Conservation (phyloP, 441 rosid species). For the Francoa sonchifolia region DNA sequence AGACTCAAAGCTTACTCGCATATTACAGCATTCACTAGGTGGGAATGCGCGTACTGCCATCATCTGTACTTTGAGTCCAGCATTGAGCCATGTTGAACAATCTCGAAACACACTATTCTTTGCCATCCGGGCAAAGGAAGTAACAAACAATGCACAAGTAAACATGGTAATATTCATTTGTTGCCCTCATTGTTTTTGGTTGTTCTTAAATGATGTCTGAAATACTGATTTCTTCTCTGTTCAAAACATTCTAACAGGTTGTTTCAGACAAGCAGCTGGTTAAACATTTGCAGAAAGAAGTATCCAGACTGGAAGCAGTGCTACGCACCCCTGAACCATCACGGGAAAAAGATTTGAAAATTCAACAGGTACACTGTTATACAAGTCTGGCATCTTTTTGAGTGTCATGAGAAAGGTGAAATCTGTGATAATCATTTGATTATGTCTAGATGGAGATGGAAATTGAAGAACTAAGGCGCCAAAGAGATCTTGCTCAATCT, state of each 20-base stretch:
- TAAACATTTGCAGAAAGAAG: constrained; percentile 96
- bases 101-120: constrained; percentile 90
- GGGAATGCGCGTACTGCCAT: constrained; percentile 99
- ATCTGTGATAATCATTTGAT: constrained; percentile 4
- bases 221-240: constrained; percentile 5
- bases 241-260: constrained; percentile 31
- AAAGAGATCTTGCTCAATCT: constrained; percentile 73
- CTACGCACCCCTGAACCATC: constrained; percentile 88
- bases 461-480: constrained; percentile 71
- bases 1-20: constrained; percentile 96
- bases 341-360: constrained; percentile 68
- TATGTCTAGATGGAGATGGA: constrained; percentile 70
- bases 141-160: constrained; percentile 92
- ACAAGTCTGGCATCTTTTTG: background rate
- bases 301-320: constrained; percentile 90
- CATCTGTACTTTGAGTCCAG: constrained; percentile 92
- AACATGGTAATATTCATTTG: constrained; percentile 60
- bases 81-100: constrained; percentile 77
- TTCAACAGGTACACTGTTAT: constrained; percentile 47
- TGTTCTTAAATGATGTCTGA: constrained; percentile 4
- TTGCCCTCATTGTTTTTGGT: background rate
- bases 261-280: constrained; percentile 95
- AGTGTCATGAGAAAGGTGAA: background rate
- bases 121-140: constrained; percentile 98
- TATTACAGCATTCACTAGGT: constrained; percentile 92